Conservation (phyloP, 768 basidiomycete species). For the Rhizopogon roseolus region DNA sequence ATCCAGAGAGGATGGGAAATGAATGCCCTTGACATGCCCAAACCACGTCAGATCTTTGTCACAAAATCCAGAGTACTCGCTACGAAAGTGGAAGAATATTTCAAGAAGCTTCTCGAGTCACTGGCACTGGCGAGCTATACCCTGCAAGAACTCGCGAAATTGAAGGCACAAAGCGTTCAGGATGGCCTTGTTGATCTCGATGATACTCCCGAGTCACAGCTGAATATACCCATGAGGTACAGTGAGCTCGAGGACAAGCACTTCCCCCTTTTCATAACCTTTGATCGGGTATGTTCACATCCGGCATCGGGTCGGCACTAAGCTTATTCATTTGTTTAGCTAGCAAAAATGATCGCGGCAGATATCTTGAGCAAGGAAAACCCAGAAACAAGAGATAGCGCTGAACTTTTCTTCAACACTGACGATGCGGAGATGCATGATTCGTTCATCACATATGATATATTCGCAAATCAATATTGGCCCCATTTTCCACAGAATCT, state of each 20-base stretch:
- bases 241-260: slow-evolving; percentile 53
- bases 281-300: slow-evolving; percentile 44
- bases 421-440: slow-evolving; percentile 15
- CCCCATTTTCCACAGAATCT: slow-evolving; percentile 47
- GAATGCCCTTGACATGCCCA: slow-evolving; percentile 27
- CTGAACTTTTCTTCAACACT: slow-evolving; percentile 10
- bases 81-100: slow-evolving; percentile 68
- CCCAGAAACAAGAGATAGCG: neutral
- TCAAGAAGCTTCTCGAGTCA: slow-evolving; percentile 44
- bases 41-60: slow-evolving; percentile 67
- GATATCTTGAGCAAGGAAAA: slow-evolving; percentile 12
- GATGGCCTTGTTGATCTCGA: slow-evolving; percentile 28
- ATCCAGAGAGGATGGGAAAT: slow-evolving; percentile 54
- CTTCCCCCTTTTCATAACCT: slow-evolving; percentile 70
- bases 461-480: slow-evolving; percentile 55
- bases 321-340: slow-evolving; percentile 6
- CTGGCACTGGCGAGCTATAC: slow-evolving; percentile 32
- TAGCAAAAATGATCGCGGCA: slow-evolving; percentile 20
- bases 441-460: slow-evolving; percentile 37
- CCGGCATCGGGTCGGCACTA: neutral
- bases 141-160: slow-evolving; percentile 32
- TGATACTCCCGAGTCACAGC: slow-evolving; percentile 29
- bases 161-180: slow-evolving; percentile 15
- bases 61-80: slow-evolving; percentile 66
- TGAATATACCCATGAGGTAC: slow-evolving; percentile 38